These are phyloP conservation scores for Pseudoperonospora humuli DNA, from an alignment of 352 stramenopile species.

Conservation along the genomic window DNA sequence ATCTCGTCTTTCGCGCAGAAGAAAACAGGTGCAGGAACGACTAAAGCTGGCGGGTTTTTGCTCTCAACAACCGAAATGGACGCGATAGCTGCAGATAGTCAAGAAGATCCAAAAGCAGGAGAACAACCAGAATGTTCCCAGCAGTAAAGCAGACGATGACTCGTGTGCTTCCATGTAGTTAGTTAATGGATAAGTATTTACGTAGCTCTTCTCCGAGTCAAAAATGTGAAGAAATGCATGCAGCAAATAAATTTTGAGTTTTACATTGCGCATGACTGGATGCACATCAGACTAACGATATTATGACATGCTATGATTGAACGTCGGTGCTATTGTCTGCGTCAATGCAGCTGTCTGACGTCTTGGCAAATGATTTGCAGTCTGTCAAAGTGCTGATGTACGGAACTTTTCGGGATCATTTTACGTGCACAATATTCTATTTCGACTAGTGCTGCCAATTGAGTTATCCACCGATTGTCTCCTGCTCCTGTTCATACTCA, in stretches of 20 bases:
- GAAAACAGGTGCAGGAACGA: neutral
- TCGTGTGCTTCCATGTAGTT: conserved; percentile 4
- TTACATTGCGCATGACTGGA: too few relatives aligned
- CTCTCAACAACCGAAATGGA: conserved; percentile 25
- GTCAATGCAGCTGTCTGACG: too few relatives aligned
- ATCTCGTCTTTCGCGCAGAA: neutral
- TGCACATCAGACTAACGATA: too few relatives aligned
- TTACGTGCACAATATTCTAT: conserved; percentile 33
- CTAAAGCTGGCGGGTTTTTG: conserved; percentile 28
- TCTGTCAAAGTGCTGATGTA: too few relatives aligned
- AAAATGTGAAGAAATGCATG: too few relatives aligned
- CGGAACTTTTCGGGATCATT: too few relatives aligned
- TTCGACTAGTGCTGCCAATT: conserved; percentile 53
- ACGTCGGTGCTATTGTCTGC: too few relatives aligned
- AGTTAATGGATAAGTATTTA: too few relatives aligned
- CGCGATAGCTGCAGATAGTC: conserved; percentile 12
- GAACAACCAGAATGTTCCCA: conserved; percentile 33
- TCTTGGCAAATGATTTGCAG: too few relatives aligned
- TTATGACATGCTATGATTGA: too few relatives aligned
- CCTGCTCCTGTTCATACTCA: conserved; percentile 79
- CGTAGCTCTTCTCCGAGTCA: too few relatives aligned
- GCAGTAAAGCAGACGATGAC: conserved; percentile 26
- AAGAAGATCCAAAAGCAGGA: conserved; percentile 29
- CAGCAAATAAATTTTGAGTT: too few relatives aligned
- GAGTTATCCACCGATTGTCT: conserved; percentile 35